Conservation (phyloP, 768 basidiomycete species). For the Agaricus subrufescens region DNA sequence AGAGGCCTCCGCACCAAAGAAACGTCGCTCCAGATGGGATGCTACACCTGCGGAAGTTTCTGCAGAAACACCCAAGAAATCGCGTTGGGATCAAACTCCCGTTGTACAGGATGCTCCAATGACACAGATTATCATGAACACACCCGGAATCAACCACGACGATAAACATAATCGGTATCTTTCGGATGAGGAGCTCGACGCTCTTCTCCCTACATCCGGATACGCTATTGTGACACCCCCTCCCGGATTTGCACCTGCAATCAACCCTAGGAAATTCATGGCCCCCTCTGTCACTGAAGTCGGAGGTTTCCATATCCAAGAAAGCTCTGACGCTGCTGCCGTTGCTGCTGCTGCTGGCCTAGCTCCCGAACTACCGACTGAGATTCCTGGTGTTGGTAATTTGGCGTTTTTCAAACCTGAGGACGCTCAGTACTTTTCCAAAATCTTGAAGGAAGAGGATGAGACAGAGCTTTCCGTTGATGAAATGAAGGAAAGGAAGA, state of each 20-base stretch:
- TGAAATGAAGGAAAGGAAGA: conserved; percentile 99
- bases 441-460: conserved; percentile 93
- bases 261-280: conserved; percentile 60
- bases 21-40: conserved; percentile 95
- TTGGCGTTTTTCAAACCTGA: conserved; percentile 98
- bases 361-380: conserved; percentile 90
- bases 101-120: conserved; percentile 63
- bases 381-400: conserved; percentile 96
- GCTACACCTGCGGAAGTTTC: conserved; percentile 76
- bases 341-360: conserved; percentile 88
- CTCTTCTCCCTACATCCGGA: conserved; percentile 79
- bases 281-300: conserved; percentile 50
- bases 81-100: conserved; percentile 97
- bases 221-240: conserved; percentile 93
- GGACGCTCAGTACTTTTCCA: conserved; percentile 96
- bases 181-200: conserved; percentile 93
- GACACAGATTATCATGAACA: conserved; percentile 84
- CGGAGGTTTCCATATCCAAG: conserved; percentile 95
- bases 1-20: conserved; percentile 76
- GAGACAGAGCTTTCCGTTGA: conserved; percentile 91
- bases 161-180: conserved; percentile 97
- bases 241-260: conserved; percentile 83
- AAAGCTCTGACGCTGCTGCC: conserved; percentile 87
- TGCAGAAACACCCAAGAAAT: conserved; percentile 78
- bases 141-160: conserved; percentile 81